phyloP scores from a whole-genome alignment of 495 filamentous ascomycete genomes.

The Podospora fimiseda region DNA sequence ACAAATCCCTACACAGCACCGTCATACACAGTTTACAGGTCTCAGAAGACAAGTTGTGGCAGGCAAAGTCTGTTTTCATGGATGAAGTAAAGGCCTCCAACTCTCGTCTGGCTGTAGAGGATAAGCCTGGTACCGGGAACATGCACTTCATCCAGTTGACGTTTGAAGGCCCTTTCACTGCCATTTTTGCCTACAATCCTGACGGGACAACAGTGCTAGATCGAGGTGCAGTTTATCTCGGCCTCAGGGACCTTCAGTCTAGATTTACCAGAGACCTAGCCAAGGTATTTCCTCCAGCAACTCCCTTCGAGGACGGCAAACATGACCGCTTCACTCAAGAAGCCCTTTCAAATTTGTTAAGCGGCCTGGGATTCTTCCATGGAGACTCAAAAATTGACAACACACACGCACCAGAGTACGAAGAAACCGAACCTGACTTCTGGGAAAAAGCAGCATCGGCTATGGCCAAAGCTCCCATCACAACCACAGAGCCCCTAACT shows the following conservation, averaged over 20 bases:
- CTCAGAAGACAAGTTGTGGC: slow-evolving; percentile 15
- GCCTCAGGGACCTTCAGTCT: not conserved
- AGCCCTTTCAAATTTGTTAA: not conserved
- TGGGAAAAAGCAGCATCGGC: slow-evolving; percentile 30
- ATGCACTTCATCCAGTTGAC: slow-evolving; percentile 82
- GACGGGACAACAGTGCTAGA: not conserved
- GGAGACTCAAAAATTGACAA: not conserved
- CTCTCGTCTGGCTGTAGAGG: slow-evolving; percentile 49
- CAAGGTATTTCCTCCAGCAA: slow-evolving; percentile 54
- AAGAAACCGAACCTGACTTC: slow-evolving; percentile 24
- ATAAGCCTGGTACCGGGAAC: slow-evolving; percentile 63
- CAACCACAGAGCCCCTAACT: slow-evolving; percentile 68
- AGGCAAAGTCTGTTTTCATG: slow-evolving; percentile 14
- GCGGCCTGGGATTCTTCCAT: not conserved
- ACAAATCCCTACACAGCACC: slow-evolving; percentile 39
- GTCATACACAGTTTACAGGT: slow-evolving; percentile 8
- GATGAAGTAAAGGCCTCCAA: slow-evolving; percentile 3
- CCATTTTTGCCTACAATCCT: not conserved
- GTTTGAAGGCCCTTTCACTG: slow-evolving; percentile 75
- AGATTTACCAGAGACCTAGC: slow-evolving; percentile 63
- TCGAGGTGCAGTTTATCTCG: not conserved
- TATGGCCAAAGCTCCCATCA: slow-evolving; percentile 53
- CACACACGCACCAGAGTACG: not conserved
- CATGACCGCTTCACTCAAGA: not conserved
- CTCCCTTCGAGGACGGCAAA: not conserved